Evolutionary conservation across 2,329 filamentous ascomycete species (phyloP).

Genomic region (Penicillium sp.): DNA sequence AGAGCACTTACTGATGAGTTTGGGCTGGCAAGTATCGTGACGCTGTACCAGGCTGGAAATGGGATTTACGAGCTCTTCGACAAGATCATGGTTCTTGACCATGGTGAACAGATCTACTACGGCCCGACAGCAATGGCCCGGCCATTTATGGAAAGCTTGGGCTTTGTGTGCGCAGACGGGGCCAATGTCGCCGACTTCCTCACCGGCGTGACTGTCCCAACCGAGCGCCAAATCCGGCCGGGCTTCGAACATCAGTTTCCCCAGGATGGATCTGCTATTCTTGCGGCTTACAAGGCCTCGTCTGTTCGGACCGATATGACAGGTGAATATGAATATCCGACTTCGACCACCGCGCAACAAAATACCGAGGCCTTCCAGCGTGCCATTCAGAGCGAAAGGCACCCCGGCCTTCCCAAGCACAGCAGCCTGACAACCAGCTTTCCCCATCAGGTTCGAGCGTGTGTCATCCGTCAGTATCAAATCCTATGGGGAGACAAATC

Average conservation of each 20-base stretch:
- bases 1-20: constrained; percentile 64
- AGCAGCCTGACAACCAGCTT: no score
- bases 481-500: constrained; percentile 68
- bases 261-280: constrained; percentile 48
- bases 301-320: constrained; percentile 50
- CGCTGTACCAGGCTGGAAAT: constrained; percentile 69
- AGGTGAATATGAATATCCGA: no score
- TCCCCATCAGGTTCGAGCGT: no score
- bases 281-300: constrained; percentile 50
- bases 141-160: constrained; percentile 67
- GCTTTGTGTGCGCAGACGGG: constrained; percentile 50
- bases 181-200: constrained; percentile 56
- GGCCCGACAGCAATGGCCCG: constrained; percentile 62
- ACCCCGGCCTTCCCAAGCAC: no score
- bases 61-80: constrained; percentile 70
- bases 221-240: constrained; percentile 48
- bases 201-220: constrained; percentile 66
- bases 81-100: constrained; percentile 68
- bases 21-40: constrained; percentile 62
- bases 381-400: no score
- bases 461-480: constrained; percentile 63
- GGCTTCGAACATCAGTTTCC: constrained; percentile 50
- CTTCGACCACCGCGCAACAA: no score
- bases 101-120: constrained; percentile 68
- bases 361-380: no score